Conservation (phyloP, 495 filamentous ascomycete species). For the Talaromyces borbonicus region DNA sequence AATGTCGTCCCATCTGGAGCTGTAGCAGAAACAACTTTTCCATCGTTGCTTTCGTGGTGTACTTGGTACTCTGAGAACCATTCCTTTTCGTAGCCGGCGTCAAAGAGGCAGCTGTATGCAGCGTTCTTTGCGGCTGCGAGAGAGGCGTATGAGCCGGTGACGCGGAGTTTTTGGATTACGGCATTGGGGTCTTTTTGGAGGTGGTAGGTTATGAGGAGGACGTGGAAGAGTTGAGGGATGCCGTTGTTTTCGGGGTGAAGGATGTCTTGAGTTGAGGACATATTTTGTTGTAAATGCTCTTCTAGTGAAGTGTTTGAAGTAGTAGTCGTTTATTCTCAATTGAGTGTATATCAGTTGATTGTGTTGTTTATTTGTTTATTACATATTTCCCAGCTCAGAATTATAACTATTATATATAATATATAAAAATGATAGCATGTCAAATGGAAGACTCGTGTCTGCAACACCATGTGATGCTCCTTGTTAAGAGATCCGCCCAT, state of each 20-base stretch:
- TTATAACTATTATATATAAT: neutral
- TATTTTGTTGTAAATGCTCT: neutral
- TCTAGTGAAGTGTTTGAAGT: neutral
- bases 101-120: conserved; percentile 13
- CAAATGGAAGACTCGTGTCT: neutral
- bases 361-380: neutral
- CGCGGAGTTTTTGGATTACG: conserved; percentile 10
- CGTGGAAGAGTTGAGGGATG: conserved; percentile 10
- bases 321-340: neutral
- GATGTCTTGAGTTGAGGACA: neutral
- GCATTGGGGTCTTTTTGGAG: conserved; percentile 10
- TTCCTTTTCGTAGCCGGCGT: conserved; percentile 16
- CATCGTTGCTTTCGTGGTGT: conserved; percentile 9
- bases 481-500: neutral
- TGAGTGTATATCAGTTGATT: neutral
- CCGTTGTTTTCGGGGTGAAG: neutral
- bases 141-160: conserved; percentile 16
- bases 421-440: neutral
- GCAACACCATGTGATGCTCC: conserved; percentile 3
- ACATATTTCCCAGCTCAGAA: neutral
- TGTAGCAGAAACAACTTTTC: conserved; percentile 9
- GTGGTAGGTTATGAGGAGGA: conserved; percentile 9
- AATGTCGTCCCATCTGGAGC: conserved; percentile 14
- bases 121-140: conserved; percentile 12
- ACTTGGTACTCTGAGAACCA: conserved; percentile 9